Evolutionary conservation across 306 rosid species (phyloP).

Genomic region (Cercis canadensis): DNA sequence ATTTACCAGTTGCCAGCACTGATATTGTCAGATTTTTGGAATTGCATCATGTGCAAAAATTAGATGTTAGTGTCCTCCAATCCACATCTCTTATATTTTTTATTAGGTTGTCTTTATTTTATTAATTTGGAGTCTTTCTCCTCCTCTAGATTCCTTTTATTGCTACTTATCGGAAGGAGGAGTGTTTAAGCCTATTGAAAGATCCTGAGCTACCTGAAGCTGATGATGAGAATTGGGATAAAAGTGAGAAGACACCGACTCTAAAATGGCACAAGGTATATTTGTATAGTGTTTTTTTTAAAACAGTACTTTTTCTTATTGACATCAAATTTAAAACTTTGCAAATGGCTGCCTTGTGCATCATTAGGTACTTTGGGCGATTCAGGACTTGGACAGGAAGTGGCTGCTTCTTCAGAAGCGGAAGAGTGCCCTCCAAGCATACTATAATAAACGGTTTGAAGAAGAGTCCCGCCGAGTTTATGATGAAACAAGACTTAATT

Average conservation of each 20-base stretch:
- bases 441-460: constrained; percentile 79
- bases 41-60: constrained; percentile 83
- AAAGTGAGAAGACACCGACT: constrained; percentile 61
- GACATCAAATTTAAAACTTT: constrained; percentile 1
- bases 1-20: constrained; percentile 55
- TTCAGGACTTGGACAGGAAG: constrained; percentile 89
- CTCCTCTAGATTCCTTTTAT: constrained; percentile 79
- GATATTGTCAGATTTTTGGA: constrained; percentile 89
- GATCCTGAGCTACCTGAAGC: constrained; percentile 61
- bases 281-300: background rate
- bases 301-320: background rate
- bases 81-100: constrained; percentile 1
- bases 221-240: constrained; percentile 65
- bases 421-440: constrained; percentile 80
- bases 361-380: constrained; percentile 87
- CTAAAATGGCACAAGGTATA: constrained; percentile 94
- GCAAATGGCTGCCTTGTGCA: constrained; percentile 39
- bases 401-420: constrained; percentile 97
- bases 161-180: constrained; percentile 95
- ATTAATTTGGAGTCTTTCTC: constrained; percentile 18
- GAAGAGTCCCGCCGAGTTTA: constrained; percentile 84
- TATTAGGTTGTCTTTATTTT: constrained; percentile 34
- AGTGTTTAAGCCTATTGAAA: constrained; percentile 80
- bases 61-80: constrained; percentile 72
- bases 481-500: constrained; percentile 75